Evolutionary conservation across 177 flowering plant species (phyloP), one percentile per base, ranked within the genome.

Genomic region (Vitis hybrid): DNA sequence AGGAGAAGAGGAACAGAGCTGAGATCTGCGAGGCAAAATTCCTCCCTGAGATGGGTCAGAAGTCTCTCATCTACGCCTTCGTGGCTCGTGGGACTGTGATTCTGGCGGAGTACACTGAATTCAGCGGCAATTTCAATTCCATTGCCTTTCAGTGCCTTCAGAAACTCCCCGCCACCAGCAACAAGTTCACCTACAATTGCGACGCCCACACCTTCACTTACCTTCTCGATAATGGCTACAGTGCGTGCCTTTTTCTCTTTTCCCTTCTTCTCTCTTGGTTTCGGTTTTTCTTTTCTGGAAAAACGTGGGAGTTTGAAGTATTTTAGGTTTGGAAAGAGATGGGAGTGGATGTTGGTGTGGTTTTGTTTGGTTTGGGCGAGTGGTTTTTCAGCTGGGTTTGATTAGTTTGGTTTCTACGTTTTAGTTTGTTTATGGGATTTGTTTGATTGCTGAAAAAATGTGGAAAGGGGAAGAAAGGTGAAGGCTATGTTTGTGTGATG

Each of bases 151-250:
- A 84, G 66, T 84, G 87, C 74, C 85, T 84, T 11, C 79, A 82
- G 76, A 84, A 82, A 66, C 83, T 84, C 12, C 87, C 87, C 2
- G 63, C 87, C 50, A 66, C 76, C 78, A 82, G 73, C 80, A 82
- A 82, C 80, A 84, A 80, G 79, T 84, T 84, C 76, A 83, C 86
- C 41, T 83, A 83, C 76, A 79, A 79, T 65, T 83, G 86, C 76
- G 86, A 83, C 55, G 83, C 73, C 11, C 83, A 81, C 67, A 81
- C 86, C 68, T 83, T 83, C 77, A 83, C 81, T 64, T 83, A 79
- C 57, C 86, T 83, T 67, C 83, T 84, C 67, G 83, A 79, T 6
- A 72, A 79, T 53, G 86, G 83, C 54, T 81, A 46, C 77, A 81
- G 86, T 84, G 55, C 24, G 77, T 64, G 10, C 30, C 12, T n/a